Evolutionary conservation across 768 basidiomycete species (phyloP), one percentile per base, ranked within the genome.

Genomic region (Kwoniella dejecticola): DNA sequence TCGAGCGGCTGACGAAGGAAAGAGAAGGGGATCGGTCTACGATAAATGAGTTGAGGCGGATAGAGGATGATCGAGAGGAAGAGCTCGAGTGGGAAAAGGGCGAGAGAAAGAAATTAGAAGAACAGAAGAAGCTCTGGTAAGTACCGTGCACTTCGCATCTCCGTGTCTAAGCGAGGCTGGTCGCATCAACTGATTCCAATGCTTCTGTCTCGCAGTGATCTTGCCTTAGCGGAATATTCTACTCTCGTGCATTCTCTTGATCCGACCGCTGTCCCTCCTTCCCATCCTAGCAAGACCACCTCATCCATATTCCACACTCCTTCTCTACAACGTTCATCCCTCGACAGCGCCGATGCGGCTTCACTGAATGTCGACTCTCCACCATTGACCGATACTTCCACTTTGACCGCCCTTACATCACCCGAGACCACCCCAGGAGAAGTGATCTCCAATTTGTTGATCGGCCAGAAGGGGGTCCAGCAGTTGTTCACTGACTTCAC

Each of bases 121-220:
- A 79, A 56, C 68, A 74, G 60, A 72, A 76, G 63, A 72, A 68
- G 56, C 48, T 79, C 3, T 71, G 67, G 75, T 75, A 55, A 60
- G 74, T 74, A n/a, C 44, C 15, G 7, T 15, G 7, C 33, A 6
- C 44, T 36, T 49, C 48, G 49, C 31, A n/a, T n/a, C n/a, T n/a
- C n/a, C n/a, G n/a, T n/a, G n/a, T n/a, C n/a, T n/a, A n/a, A n/a
- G n/a, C n/a, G n/a, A n/a, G n/a, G n/a, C n/a, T n/a, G n/a, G n/a
- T n/a, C n/a, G n/a, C 11, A 36, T 36, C 7, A 15, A 15, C 15
- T 15, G 15, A 36, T 36, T 36, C 33, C 15, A 7, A 7, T 7
- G 12, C 15, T 29, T 19, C 30, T 3, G 7, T 42, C 23, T 21
- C 12, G 8, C 44, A 77, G 76, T 40, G 70, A 77, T 49, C 66